Evolutionary conservation across 371 early-diverging fungal genomes (phyloP).

Genomic region (Apophysomyces ossiformis): DNA sequence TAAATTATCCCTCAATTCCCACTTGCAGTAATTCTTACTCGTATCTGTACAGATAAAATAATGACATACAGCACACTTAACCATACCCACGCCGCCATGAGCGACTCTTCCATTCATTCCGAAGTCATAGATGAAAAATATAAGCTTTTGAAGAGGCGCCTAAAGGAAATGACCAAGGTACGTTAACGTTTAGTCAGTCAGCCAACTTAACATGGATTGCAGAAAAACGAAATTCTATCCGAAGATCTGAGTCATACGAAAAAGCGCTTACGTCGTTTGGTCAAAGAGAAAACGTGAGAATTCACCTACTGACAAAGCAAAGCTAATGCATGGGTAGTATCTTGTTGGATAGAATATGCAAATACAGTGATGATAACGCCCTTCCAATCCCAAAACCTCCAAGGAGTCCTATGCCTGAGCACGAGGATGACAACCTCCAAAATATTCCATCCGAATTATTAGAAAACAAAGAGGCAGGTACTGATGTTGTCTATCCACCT

Average conservation of each 20-base stretch:
- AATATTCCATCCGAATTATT: background rate
- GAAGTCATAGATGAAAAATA: slow-evolving; percentile 49
- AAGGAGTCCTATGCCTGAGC: background rate
- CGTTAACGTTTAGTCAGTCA: no score
- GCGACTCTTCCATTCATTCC: slow-evolving; percentile 3
- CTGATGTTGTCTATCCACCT: background rate
- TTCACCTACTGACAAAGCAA: background rate
- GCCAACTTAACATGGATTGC: background rate
- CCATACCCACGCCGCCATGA: no score
- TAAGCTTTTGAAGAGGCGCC: slow-evolving; percentile 47
- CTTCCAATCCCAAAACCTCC: background rate
- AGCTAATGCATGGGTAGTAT: slow-evolving; percentile 4
- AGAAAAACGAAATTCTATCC: slow-evolving; percentile 56
- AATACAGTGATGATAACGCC: slow-evolving; percentile 1
- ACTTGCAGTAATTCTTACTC: no score
- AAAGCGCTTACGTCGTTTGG: slow-evolving; percentile 48
- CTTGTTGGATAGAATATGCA: slow-evolving; percentile 12
- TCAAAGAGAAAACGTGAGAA: slow-evolving; percentile 60
- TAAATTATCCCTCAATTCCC: no score
- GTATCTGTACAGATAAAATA: no score
- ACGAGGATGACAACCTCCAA: background rate
- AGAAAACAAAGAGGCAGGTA: background rate
- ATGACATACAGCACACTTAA: no score
- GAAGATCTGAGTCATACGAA: slow-evolving; percentile 47
- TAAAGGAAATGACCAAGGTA: slow-evolving; percentile 58